A percentile compares a stretch with the other conserved stretches of the same genome.
These are phyloP conservation scores for Lepiota venenata DNA, from an alignment of 768 basidiomycete genomes.

Conservation along the genomic window DNA sequence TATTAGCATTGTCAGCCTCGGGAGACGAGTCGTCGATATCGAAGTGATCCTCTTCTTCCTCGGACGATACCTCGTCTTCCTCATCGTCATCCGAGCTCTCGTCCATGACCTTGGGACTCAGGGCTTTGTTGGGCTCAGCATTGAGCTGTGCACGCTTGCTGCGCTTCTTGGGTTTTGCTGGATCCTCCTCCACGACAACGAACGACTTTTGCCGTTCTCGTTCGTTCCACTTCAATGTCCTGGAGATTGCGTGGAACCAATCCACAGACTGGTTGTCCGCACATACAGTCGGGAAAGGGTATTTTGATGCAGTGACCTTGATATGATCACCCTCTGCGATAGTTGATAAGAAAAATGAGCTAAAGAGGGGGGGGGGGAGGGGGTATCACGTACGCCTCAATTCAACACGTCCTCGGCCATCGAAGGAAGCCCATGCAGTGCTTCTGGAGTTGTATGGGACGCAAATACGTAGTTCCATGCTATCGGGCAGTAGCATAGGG, in stretches of 20 bases:
- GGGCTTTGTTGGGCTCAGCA: slow-evolving; percentile 14
- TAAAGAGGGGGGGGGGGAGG: neutral
- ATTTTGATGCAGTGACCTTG: slow-evolving; percentile 95
- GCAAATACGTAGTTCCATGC: slow-evolving; percentile 96
- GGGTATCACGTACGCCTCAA: slow-evolving; percentile 71
- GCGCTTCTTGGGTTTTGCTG: slow-evolving; percentile 35
- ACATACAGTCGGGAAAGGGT: slow-evolving; percentile 98
- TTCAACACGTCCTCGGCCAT: slow-evolving; percentile 95
- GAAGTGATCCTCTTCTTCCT: slow-evolving; percentile 66
- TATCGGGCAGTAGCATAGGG: slow-evolving; percentile 97
- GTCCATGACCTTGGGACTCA: slow-evolving; percentile 26
- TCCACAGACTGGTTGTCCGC: slow-evolving; percentile 97
- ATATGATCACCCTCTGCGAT: slow-evolving; percentile 95
- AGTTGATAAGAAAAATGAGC: slow-evolving; percentile 10
- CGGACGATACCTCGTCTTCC: slow-evolving; percentile 47
- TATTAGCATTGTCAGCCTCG: slow-evolving; percentile 35
- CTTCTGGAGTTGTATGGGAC: slow-evolving; percentile 99
- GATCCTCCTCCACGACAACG: slow-evolving; percentile 92
- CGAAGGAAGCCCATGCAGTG: slow-evolving; percentile 99
- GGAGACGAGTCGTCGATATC: slow-evolving; percentile 92
- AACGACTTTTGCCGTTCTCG: slow-evolving; percentile 98
- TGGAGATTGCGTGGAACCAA: slow-evolving; percentile 97
- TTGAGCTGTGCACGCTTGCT: slow-evolving; percentile 21
- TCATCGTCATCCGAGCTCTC: slow-evolving; percentile 47
- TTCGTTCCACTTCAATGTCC: slow-evolving; percentile 99